Evolutionary conservation across 768 basidiomycete genomes (phyloP), one percentile per base, ranked within the genome.

Genomic region (Tulasnella sp.): DNA sequence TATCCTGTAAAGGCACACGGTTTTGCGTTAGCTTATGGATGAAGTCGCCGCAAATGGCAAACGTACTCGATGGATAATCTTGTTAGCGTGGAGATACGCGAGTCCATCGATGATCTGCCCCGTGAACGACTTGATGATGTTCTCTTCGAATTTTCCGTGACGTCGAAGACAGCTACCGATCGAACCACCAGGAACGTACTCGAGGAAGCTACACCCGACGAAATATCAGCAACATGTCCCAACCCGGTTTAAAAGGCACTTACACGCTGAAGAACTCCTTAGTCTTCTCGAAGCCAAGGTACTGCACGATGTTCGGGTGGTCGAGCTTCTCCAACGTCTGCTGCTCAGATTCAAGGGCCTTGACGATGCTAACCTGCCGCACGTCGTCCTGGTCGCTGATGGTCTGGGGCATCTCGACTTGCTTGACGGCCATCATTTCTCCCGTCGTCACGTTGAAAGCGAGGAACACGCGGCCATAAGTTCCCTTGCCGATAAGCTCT

Each of bases 381-480:
- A 86, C 84, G 80, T 98, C 95, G 75, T 88, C 90, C 80, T 90
- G 92, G 81, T 99, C 97, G 77, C 91, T 94, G 19, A 89, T 88
- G 8, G 94, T 95, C 67, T 88, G 87, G 1, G 97, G 96, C 72
- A 95, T 86, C 79, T 98, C 97, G 63, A 99, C 97, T 81, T 98
- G 97, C 81, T 99, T 99, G 75, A 99, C 97, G 19, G 97, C 97
- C 77, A 98, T 95, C 93, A 98, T 96, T 81, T 98, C 95, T 72
- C 95, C 95, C 0, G 95, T 96, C 3, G 93, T 95, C 37, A 92
- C 94, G 79, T 98, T 98, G 73, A 98, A 83, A 19, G 94, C 97
- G 70, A 98, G 87, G 78, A 98, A 99, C 35, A 99, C 97, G 52
- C 92, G 88, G 14, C 97, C 97, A 77, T 95, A 99, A 14, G 95